These are phyloP conservation scores for Allantophomopsis lycopodina DNA, from an alignment of 2,329 filamentous ascomycete species.

Conservation along the genomic window DNA sequence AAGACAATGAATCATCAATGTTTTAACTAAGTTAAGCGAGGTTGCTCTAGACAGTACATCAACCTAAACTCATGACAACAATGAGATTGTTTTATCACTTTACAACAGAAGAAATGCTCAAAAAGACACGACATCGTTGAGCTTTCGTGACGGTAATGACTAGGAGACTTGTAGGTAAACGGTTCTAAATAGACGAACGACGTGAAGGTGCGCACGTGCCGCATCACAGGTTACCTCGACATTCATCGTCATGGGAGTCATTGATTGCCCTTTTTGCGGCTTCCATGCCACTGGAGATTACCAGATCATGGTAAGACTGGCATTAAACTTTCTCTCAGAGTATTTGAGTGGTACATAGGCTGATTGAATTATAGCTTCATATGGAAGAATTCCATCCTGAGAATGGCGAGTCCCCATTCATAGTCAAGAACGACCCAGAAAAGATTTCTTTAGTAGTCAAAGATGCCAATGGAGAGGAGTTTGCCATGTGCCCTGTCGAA, in stretches of 20 bases:
- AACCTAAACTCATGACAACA: too few species aligned
- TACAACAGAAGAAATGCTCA: too few species aligned
- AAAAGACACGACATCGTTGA: too few species aligned
- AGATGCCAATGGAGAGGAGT: constrained; percentile 21
- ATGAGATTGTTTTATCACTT: too few species aligned
- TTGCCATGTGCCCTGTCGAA: constrained; percentile 37
- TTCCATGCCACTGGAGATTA: constrained; percentile 20
- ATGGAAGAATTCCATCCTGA: constrained; percentile 18
- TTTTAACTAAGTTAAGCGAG: too few species aligned
- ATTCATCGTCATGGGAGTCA: neutral
- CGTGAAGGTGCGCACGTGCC: too few species aligned
- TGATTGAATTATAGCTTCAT: constrained; percentile 10
- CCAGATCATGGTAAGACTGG: constrained; percentile 20
- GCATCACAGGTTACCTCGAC: too few species aligned
- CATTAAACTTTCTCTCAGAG: constrained; percentile 3
- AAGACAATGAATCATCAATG: too few species aligned
- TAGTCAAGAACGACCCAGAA: constrained; percentile 13
- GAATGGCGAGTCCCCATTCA: constrained; percentile 15
- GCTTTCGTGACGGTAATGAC: too few species aligned
- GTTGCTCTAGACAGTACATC: too few species aligned
- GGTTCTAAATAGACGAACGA: too few species aligned
- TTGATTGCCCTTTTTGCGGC: constrained; percentile 26
- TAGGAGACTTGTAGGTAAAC: too few species aligned
- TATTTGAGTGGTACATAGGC: neutral
- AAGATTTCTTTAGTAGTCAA: constrained; percentile 4